Conservation (phyloP, 306 rosid genomes). For the Ormosia emarginata region DNA sequence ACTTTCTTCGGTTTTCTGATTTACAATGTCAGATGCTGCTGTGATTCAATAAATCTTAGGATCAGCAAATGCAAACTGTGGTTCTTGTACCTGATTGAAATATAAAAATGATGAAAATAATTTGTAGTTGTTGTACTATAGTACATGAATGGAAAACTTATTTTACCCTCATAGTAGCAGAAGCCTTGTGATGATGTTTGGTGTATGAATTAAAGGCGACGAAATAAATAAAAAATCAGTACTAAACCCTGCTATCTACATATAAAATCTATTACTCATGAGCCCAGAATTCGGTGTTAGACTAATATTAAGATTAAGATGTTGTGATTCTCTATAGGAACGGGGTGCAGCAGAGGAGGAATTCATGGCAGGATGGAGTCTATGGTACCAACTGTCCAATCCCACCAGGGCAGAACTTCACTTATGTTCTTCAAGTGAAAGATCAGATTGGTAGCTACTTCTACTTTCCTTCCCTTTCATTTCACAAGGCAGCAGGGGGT, state of each 20-base stretch:
- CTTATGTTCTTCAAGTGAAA: constrained; percentile 83
- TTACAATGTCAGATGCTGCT: no score
- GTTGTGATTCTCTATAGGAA: constrained; percentile 50
- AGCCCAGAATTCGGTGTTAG: neutral
- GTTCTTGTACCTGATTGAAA: neutral
- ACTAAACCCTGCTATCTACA: neutral
- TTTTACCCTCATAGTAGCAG: neutral
- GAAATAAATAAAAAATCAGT: no score
- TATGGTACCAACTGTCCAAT: constrained; percentile 90
- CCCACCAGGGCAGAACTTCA: constrained; percentile 81
- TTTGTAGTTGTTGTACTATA: neutral
- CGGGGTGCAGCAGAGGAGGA: constrained; percentile 87
- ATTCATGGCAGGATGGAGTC: constrained; percentile 95
- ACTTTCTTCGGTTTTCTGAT: no score
- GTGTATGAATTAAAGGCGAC: no score
- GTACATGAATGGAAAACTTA: neutral
- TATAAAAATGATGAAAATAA: neutral
- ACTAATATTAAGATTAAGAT: neutral
- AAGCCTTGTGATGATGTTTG: no score
- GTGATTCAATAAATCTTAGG: neutral
- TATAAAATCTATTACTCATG: neutral
- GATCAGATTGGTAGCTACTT: constrained; percentile 94
- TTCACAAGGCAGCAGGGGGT: constrained; percentile 93
- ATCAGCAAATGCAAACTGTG: neutral
- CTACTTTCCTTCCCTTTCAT: constrained; percentile 81